These are phyloP conservation scores for Xylaria sp. DNA, from an alignment of 2,329 filamentous ascomycete genomes.

Conservation along the genomic window DNA sequence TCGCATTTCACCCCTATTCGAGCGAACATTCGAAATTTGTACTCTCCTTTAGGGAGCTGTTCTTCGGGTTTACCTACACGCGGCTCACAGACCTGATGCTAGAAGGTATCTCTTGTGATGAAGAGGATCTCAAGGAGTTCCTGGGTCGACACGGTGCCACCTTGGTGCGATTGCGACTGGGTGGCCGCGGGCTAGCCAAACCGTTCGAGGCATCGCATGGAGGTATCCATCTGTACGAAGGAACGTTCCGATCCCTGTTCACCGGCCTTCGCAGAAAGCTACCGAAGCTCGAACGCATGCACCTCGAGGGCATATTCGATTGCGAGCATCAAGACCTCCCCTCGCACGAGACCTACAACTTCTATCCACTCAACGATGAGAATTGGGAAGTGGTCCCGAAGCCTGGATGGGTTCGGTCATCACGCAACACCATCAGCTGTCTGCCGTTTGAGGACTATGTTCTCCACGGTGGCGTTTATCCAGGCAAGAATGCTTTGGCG, in stretches of 20 bases:
- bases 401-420: constrained; percentile 48
- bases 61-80: constrained; percentile 53
- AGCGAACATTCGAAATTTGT: constrained; percentile 55
- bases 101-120: constrained; percentile 57
- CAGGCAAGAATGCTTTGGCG: constrained; percentile 39
- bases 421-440: constrained; percentile 52
- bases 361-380: constrained; percentile 56
- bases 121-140: constrained; percentile 58
- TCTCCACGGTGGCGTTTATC: constrained; percentile 54
- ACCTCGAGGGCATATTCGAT: constrained; percentile 60
- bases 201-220: constrained; percentile 55
- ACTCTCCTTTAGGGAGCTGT: constrained; percentile 55
- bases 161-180: constrained; percentile 57
- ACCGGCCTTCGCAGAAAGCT: constrained; percentile 53
- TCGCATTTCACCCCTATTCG: constrained; percentile 57
- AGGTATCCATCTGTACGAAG: constrained; percentile 58
- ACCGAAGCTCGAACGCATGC: constrained; percentile 55
- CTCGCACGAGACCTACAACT: constrained; percentile 56
- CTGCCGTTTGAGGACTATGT: constrained; percentile 56
- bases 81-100: constrained; percentile 57
- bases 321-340: constrained; percentile 54
- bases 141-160: constrained; percentile 55
- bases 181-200: constrained; percentile 56
- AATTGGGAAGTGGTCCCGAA: constrained; percentile 52
- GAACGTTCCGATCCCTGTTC: constrained; percentile 58